Percentiles rank a stretch among this genome's conserved stretches.
Conservation (phyloP, 257 asterid genomes). For the Solanum gandarillasii region DNA sequence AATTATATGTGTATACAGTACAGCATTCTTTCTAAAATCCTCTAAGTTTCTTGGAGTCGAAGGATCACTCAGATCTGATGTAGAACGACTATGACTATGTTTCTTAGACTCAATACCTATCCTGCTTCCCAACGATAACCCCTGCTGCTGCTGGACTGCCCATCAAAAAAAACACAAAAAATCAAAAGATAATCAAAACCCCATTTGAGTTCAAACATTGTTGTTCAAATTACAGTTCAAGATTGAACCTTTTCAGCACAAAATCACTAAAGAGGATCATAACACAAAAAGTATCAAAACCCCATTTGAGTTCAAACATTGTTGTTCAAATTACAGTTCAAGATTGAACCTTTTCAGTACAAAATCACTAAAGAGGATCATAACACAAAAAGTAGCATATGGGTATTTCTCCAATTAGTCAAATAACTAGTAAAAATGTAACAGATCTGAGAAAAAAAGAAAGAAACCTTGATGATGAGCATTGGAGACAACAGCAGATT, state of each 20-base stretch:
- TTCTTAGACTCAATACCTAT: constrained; percentile 44
- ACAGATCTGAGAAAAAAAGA: background rate
- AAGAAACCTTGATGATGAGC: constrained; percentile 76
- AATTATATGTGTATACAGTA: constrained; percentile 77
- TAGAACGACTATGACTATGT: constrained; percentile 57
- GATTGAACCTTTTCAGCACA: background rate
- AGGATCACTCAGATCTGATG: constrained; percentile 86
- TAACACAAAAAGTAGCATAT: background rate
- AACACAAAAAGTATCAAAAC: background rate
- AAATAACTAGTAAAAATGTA: background rate
- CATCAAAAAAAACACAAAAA: background rate
- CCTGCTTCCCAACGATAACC: constrained; percentile 30
- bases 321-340: background rate
- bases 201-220: background rate
- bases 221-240: background rate
- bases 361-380: background rate
- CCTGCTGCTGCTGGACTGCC: constrained; percentile 54
- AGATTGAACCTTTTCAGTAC: background rate
- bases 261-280: background rate
- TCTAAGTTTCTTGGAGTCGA: constrained; percentile 74
- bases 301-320: background rate
- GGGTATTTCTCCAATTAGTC: background rate
- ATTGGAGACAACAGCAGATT: constrained; percentile 79
- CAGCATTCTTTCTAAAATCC: constrained; percentile 59
- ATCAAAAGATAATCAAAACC: background rate